Conservation (phyloP, 2,329 filamentous ascomycete genomes). For the Alternaria metachromatica region DNA sequence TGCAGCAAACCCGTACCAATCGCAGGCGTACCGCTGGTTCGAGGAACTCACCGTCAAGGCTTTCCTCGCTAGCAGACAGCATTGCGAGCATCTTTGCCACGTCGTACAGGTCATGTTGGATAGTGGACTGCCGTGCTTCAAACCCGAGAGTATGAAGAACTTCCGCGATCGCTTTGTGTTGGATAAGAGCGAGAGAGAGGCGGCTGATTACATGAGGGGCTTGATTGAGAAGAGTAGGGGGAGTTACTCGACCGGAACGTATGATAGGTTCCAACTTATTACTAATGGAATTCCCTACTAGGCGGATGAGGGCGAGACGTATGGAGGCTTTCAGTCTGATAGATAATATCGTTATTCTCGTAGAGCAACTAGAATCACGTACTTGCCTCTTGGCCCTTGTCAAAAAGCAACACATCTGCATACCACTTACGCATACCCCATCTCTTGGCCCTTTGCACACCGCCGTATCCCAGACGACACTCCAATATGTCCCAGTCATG, state of each 20-base stretch:
- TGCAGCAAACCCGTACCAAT: slow-evolving; percentile 60
- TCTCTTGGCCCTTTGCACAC: not conserved
- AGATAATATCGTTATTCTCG: not conserved
- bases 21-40: slow-evolving; percentile 93
- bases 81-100: slow-evolving; percentile 87
- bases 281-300: slow-evolving; percentile 98
- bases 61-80: slow-evolving; percentile 85
- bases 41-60: slow-evolving; percentile 96
- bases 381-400: not conserved
- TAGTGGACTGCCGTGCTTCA: slow-evolving; percentile 95
- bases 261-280: slow-evolving; percentile 96
- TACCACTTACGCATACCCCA: not conserved
- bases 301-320: not conserved
- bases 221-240: slow-evolving; percentile 88
- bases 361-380: not conserved
- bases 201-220: slow-evolving; percentile 90
- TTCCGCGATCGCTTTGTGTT: slow-evolving; percentile 92
- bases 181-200: slow-evolving; percentile 89
- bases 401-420: not conserved
- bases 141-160: slow-evolving; percentile 90
- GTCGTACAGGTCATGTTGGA: slow-evolving; percentile 96
- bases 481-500: not conserved
- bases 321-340: not conserved
- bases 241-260: slow-evolving; percentile 90
- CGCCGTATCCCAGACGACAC: not conserved